Evolutionary conservation across 2,329 filamentous ascomycete species (phyloP).

Genomic region (Aspergillus pseudoviridinutans): DNA sequence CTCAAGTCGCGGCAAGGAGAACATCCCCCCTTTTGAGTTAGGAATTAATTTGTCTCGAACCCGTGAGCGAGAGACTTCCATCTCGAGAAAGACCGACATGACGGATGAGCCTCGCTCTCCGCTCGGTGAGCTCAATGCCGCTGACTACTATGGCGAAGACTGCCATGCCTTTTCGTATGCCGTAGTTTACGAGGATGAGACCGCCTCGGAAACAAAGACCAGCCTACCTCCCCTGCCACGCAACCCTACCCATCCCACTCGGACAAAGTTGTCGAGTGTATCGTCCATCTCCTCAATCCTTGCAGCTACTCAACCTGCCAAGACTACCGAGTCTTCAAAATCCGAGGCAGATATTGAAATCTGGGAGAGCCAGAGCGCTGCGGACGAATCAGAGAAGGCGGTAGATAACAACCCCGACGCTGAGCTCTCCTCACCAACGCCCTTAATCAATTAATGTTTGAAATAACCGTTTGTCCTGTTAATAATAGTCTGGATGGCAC

Average conservation of each 20-base stretch:
- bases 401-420: background rate
- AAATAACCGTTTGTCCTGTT: background rate
- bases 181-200: constrained; percentile 48
- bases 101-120: constrained; percentile 62
- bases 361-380: constrained; percentile 66
- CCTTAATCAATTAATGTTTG: background rate
- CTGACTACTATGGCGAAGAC: constrained; percentile 64
- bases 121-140: constrained; percentile 62
- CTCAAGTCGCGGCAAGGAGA: constrained; percentile 75
- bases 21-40: constrained; percentile 67
- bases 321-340: constrained; percentile 45
- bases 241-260: constrained; percentile 8
- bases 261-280: constrained; percentile 19
- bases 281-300: constrained; percentile 25
- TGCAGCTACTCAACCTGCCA: constrained; percentile 15
- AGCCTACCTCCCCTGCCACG: constrained; percentile 5
- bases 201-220: constrained; percentile 14
- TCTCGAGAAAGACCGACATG: constrained; percentile 49
- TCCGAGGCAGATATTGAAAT: constrained; percentile 55
- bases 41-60: constrained; percentile 57
- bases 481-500: background rate
- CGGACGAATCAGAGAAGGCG: constrained; percentile 44
- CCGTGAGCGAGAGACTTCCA: no score
- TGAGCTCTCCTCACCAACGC: background rate
- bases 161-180: constrained; percentile 61